Base-by-base conservation (phyloP, 768 basidiomycete species). In the Kwoniella heveanensis region DNA sequence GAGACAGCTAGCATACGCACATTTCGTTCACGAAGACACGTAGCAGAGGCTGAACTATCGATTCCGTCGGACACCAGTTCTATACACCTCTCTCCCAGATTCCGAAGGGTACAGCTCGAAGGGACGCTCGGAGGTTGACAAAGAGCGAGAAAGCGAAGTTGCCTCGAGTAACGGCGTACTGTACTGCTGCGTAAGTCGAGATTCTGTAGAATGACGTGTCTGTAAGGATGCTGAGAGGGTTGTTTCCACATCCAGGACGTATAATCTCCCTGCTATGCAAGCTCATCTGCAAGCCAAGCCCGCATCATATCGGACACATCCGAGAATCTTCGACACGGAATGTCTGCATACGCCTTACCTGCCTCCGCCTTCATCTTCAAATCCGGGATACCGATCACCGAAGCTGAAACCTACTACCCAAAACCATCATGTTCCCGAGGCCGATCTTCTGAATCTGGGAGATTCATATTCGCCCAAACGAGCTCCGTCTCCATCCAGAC, bases 91-190 rank as follows among this genome's bases (percentile, higher is more conserved):
- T 97, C 62, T 89, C 90, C 3, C 87, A 91, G 32, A 97, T 97
- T 55, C 93, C 94, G 1, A 92, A 91, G 49, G 94, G 94, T 2
- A 92, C 93, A 22, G 94, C 94, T 8, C 87, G 92, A 47, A 85
- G 91, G 63, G 94, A 97, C 82, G 94, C 94, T 2, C 81, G 92
- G 65, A 88, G 84, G 62, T 80, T 97, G 68, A 97, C 93, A 1
- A 95, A 96, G 82, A 93, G 90, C 54, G 81, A 82, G 82, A 95
- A 94, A 78, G 92, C 92, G 1, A 94, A 93, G 77, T 87, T 96
- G 13, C 93, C 93, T 30, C 83, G 94, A 71, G 94, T 94, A n/a
- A 96, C 94, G 1, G 94, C 93, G 4, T 96, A 95, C 80, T 92
- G 93, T 48, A 96, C 92, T 17, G 91, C 93, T 30, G 88, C 85